Evolutionary conservation across 306 rosid genomes (phyloP).

Genomic region (Lathyrus tuberosus): DNA sequence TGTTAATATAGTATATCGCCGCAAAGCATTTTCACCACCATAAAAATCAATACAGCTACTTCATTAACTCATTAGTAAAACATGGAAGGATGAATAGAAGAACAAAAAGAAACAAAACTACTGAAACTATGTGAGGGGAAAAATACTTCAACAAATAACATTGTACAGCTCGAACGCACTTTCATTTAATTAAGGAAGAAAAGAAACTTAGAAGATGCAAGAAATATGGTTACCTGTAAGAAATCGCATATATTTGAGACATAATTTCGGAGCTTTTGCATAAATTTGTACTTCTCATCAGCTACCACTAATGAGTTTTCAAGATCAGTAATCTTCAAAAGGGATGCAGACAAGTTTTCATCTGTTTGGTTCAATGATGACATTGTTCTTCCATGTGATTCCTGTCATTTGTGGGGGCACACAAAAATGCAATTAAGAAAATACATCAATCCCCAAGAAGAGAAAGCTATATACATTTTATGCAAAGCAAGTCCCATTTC

Average conservation of each 20-base stretch:
- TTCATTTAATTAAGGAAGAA: slow-evolving; percentile 13
- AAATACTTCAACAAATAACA: slow-evolving; percentile 16
- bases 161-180: slow-evolving; percentile 2
- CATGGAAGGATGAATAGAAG: neutral
- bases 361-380: slow-evolving; percentile 62
- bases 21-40: slow-evolving; percentile 7
- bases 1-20: slow-evolving; percentile 6
- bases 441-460: slow-evolving; percentile 20
- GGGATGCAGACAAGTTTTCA: slow-evolving; percentile 75
- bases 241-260: slow-evolving; percentile 79
- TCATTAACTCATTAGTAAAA: slow-evolving; percentile 7
- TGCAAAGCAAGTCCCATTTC: slow-evolving; percentile 17
- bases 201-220: slow-evolving; percentile 34
- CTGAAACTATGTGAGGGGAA: neutral
- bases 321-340: slow-evolving; percentile 71
- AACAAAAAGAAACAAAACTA: slow-evolving; percentile 19
- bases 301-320: slow-evolving; percentile 72
- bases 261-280: slow-evolving; percentile 85
- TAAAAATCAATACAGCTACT: neutral
- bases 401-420: slow-evolving; percentile 49
- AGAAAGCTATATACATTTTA: slow-evolving; percentile 15
- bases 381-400: slow-evolving; percentile 74
- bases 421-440: slow-evolving; percentile 1
- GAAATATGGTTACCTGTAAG: slow-evolving; percentile 66
- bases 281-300: slow-evolving; percentile 79